A percentile compares a stretch with the other conserved stretches of the same genome.
phyloP scores from a whole-genome alignment of 2,329 filamentous ascomycete genomes.

The Penicillium sp. region DNA sequence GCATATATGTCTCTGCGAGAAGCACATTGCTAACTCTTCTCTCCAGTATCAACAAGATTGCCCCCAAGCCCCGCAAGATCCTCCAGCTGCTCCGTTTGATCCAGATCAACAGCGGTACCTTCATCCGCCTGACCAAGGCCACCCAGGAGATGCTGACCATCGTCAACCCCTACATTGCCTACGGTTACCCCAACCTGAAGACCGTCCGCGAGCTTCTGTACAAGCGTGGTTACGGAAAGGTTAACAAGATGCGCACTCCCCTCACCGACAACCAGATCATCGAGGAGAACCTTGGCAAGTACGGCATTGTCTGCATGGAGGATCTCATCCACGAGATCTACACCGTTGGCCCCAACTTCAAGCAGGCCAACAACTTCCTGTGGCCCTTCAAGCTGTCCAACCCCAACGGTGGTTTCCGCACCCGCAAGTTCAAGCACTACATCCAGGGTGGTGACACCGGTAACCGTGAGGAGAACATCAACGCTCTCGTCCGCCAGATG shows the following conservation, averaged over 20 bases:
- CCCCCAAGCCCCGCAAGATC: conserved; percentile 99
- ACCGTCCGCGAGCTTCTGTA: conserved; percentile 98
- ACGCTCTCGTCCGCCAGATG: conserved; percentile 94
- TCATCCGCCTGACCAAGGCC: conserved; percentile 96
- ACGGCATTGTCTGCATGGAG: conserved; percentile 98
- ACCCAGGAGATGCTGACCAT: conserved; percentile 96
- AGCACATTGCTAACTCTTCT: conserved; percentile 7
- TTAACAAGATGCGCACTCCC: conserved; percentile 95
- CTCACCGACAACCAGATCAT: conserved; percentile 98
- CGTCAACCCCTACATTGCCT: conserved; percentile 98
- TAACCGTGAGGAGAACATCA: conserved; percentile 99
- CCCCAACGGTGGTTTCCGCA: conserved; percentile 93
- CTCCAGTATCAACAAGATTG: conserved; percentile 98
- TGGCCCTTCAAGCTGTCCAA: conserved; percentile 99
- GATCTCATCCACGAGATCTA: conserved; percentile 99
- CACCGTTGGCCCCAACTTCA: conserved; percentile 99
- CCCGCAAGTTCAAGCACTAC: conserved; percentile 98
- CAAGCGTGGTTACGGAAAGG: conserved; percentile 99
- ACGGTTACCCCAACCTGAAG: conserved; percentile 99
- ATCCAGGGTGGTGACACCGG: conserved; percentile 97
- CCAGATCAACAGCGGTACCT: conserved; percentile 99
- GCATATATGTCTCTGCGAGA: not conserved
- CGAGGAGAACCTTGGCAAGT: conserved; percentile 94
- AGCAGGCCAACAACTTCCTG: conserved; percentile 98
- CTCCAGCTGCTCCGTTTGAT: conserved; percentile 98